These are phyloP conservation scores for Stromatinia cepivora DNA, from an alignment of 2,329 filamentous ascomycete genomes.

Conservation along the genomic window DNA sequence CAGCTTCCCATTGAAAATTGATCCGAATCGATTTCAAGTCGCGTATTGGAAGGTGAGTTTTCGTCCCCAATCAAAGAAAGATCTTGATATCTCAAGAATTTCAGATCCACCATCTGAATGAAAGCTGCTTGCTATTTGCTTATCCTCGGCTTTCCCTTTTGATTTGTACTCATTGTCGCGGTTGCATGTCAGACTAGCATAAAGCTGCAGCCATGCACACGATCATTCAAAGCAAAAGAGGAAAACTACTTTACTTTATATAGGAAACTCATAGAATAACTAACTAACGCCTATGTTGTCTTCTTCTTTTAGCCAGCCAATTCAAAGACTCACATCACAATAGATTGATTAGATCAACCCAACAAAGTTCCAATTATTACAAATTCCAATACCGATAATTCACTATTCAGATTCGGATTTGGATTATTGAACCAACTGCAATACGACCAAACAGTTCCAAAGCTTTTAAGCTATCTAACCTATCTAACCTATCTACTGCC, in stretches of 20 bases:
- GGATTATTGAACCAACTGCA: background rate
- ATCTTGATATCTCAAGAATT: background rate
- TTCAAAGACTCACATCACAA: background rate
- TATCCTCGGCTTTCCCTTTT: constrained; percentile 2
- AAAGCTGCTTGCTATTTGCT: too few relatives aligned
- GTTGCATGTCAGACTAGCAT: background rate
- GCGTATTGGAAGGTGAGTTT: constrained; percentile 37
- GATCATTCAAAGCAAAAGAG: constrained; percentile 1
- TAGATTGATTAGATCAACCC: background rate
- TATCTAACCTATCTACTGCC: background rate
- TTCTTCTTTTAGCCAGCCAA: background rate
- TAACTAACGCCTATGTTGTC: background rate
- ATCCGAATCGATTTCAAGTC: constrained; percentile 26
- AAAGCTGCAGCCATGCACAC: background rate
- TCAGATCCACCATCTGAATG: background rate
- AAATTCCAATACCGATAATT: background rate
- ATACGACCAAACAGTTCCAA: background rate
- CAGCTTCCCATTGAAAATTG: constrained; percentile 21
- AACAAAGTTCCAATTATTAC: background rate
- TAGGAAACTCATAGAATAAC: background rate
- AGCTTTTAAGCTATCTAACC: background rate
- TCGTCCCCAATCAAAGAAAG: background rate
- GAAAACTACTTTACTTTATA: constrained; percentile 13
- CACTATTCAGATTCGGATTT: background rate
- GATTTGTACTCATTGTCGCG: background rate